Conservation (phyloP, 441 rosid species). For the Pelargonium myrrhifolium region DNA sequence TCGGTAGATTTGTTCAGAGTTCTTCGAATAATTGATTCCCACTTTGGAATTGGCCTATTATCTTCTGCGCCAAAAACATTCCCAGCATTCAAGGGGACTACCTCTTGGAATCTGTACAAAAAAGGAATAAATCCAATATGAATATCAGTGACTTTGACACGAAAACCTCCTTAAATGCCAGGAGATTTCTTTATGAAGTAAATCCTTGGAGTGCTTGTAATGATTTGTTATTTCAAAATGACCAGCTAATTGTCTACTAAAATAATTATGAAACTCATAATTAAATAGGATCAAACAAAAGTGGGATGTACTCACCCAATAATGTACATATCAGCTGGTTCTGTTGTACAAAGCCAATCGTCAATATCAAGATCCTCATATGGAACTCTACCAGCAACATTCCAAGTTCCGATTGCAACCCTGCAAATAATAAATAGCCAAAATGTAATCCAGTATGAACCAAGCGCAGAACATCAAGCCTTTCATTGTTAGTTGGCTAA, state of each 20-base stretch:
- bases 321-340: constrained; percentile 82
- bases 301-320: constrained; percentile 49
- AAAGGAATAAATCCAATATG: constrained; percentile 10
- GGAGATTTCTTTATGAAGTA: no score
- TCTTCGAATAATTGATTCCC: constrained; percentile 89
- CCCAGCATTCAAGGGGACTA: constrained; percentile 92
- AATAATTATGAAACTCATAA: no score
- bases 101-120: constrained; percentile 76
- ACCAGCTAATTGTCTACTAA: no score
- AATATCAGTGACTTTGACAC: neutral
- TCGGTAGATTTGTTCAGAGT: constrained; percentile 62
- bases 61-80: constrained; percentile 97
- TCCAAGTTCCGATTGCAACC: constrained; percentile 86
- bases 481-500: neutral
- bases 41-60: constrained; percentile 64
- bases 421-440: constrained; percentile 29
- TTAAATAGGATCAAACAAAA: neutral
- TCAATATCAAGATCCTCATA: constrained; percentile 64
- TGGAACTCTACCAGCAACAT: constrained; percentile 92
- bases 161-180: neutral
- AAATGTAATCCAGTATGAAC: constrained; percentile 7
- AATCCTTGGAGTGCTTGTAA: no score
- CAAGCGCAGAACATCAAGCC: neutral
- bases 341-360: constrained; percentile 79
- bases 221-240: no score